These are phyloP conservation scores for Cordia subcordata DNA, from an alignment of 257 asterid genomes.

Conservation along the genomic window DNA sequence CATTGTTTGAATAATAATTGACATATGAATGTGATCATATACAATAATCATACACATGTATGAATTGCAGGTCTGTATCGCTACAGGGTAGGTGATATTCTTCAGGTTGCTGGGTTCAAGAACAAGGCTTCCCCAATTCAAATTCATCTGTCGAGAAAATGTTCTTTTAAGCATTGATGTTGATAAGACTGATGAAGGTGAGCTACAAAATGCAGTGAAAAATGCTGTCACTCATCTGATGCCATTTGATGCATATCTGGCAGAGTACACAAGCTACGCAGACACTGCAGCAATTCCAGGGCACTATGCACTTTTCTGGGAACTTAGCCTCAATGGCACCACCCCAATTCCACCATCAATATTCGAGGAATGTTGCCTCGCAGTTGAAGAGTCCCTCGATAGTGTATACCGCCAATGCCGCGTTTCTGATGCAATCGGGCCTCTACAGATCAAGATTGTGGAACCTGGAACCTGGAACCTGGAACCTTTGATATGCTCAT, in stretches of 20 bases:
- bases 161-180: constrained; percentile 32
- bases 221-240: constrained; percentile 20
- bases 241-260: constrained; percentile 21
- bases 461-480: no score
- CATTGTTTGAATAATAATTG: no score
- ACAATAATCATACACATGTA: background rate
- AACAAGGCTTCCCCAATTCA: constrained; percentile 37
- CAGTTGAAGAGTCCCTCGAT: constrained; percentile 30
- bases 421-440: constrained; percentile 29
- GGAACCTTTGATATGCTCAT: constrained; percentile 44
- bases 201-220: constrained; percentile 29
- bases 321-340: constrained; percentile 13
- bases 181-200: constrained; percentile 33
- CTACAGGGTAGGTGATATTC: constrained; percentile 37
- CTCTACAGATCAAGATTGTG: constrained; percentile 35
- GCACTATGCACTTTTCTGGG: constrained; percentile 37
- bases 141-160: constrained; percentile 33
- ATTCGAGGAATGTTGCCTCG: constrained; percentile 29
- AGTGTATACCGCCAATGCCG: constrained; percentile 32
- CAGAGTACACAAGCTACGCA: constrained; percentile 39
- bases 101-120: constrained; percentile 39
- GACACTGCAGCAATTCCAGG: constrained; percentile 36
- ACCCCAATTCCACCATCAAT: constrained; percentile 21
- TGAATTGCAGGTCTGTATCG: constrained; percentile 30
- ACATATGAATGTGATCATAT: background rate